A percentile compares a stretch with the other conserved stretches of the same genome.
Conservation (phyloP, 208 protist genomes). For the Zelonia costaricensis region DNA sequence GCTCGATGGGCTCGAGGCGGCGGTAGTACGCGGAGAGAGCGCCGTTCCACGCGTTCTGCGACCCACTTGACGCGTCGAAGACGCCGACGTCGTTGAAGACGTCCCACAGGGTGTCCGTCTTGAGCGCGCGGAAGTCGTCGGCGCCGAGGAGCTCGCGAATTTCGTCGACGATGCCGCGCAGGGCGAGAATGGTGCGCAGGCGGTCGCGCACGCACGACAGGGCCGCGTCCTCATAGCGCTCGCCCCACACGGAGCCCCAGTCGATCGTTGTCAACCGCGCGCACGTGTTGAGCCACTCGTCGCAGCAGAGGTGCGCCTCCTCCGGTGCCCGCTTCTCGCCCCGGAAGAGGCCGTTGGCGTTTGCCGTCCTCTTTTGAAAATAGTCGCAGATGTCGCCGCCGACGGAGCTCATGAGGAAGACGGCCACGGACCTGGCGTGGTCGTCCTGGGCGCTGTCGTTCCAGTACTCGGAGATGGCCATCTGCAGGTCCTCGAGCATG, state of each 20-base stretch:
- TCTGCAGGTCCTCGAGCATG: conserved; percentile 76
- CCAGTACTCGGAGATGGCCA: conserved; percentile 86
- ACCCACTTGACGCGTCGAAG: conserved; percentile 51
- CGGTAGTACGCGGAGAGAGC: conserved; percentile 75
- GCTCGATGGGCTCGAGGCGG: conserved; percentile 83
- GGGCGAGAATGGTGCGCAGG: conserved; percentile 47
- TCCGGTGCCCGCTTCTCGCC: conserved; percentile 56
- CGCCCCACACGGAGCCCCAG: conserved; percentile 65
- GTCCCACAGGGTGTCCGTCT: conserved; percentile 80
- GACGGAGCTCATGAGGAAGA: conserved; percentile 83
- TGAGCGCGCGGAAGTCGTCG: conserved; percentile 49
- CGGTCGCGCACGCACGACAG: conserved; percentile 55
- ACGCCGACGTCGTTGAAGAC: conserved; percentile 70
- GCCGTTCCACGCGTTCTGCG: conserved; percentile 67
- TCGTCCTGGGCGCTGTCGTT: conserved; percentile 81
- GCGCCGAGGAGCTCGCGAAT: conserved; percentile 62
- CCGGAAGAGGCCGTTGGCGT: conserved; percentile 55
- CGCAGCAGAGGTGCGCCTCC: conserved; percentile 63
- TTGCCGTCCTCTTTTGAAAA: conserved; percentile 44
- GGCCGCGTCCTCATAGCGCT: conserved; percentile 58
- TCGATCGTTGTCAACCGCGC: conserved; percentile 81
- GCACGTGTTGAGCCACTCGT: conserved; percentile 80
- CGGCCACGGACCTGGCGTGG: conserved; percentile 57
- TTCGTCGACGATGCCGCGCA: conserved; percentile 78
- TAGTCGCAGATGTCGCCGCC: conserved; percentile 71